Evolutionary conservation across 805 yeast species (phyloP).

Genomic region (Monosporozyma aerobia): DNA sequence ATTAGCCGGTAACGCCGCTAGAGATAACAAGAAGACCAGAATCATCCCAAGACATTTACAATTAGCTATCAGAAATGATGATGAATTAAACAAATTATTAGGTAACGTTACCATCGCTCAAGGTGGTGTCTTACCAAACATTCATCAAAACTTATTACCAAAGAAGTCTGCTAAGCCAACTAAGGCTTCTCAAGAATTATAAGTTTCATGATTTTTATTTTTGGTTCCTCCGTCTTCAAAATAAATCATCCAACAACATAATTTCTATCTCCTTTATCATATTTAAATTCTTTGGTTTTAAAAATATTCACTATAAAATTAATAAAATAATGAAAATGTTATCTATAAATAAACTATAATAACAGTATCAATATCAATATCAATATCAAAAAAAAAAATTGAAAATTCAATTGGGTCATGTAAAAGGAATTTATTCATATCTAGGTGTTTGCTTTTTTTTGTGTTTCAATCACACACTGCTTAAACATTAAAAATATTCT

Average conservation of each 20-base stretch:
- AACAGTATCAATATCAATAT: not conserved
- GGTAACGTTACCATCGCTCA: constrained; percentile 94
- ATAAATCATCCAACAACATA: not conserved
- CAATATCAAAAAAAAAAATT: not conserved
- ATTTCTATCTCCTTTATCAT: not conserved
- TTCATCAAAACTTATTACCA: constrained; percentile 86
- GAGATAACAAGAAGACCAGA: constrained; percentile 98
- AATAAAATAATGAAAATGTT: not conserved
- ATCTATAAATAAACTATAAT: not conserved
- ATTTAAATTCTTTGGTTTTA: not conserved
- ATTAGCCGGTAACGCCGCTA: constrained; percentile 98
- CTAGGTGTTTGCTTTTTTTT: not conserved
- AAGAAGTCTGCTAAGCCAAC: constrained; percentile 56
- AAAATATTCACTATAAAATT: not conserved
- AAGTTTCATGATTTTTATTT: constrained; percentile 18
- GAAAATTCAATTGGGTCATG: not conserved
- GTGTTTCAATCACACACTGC: not conserved
- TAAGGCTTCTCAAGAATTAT: constrained; percentile 61
- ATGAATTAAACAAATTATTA: constrained; percentile 90
- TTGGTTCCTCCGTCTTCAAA: not conserved
- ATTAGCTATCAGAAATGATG: constrained; percentile 98
- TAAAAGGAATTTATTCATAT: not conserved
- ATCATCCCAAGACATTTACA: constrained; percentile 98
- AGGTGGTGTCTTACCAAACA: constrained; percentile 99
- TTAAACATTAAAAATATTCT: not conserved